A percentile compares a stretch with the other conserved stretches of the same genome.
phyloP scores from a whole-genome alignment of 148 eudicot genomes.

The Limonium bicolor region DNA sequence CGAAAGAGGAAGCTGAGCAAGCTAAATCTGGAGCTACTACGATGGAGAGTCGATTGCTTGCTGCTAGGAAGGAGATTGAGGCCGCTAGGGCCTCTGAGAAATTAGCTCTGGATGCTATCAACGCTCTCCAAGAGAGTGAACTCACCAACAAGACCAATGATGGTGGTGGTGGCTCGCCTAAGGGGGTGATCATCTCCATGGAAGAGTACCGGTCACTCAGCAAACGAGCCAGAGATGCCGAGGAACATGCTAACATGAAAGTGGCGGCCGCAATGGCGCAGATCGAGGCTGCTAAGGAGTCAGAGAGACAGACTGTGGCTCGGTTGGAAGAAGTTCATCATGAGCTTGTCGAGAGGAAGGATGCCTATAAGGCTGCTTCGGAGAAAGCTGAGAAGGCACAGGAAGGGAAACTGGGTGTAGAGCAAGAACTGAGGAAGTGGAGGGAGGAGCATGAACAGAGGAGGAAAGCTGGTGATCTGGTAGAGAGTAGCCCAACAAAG shows the following conservation, averaged over 20 bases:
- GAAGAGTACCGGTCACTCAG: constrained; percentile 88
- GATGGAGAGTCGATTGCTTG: constrained; percentile 53
- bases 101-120: constrained; percentile 69
- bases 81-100: constrained; percentile 85
- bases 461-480: constrained; percentile 35
- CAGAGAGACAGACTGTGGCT: constrained; percentile 41
- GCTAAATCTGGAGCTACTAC: constrained; percentile 77
- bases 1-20: constrained; percentile 66
- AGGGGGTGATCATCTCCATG: constrained; percentile 56
- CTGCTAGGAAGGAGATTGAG: constrained; percentile 82
- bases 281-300: constrained; percentile 64
- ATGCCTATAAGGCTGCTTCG: constrained; percentile 40
- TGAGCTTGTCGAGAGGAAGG: constrained; percentile 42
- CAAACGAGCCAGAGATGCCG: constrained; percentile 76
- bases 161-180: constrained; percentile 23
- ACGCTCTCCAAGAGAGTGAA: constrained; percentile 70
- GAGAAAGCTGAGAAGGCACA: constrained; percentile 70
- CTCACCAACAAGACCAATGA: constrained; percentile 22
- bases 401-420: constrained; percentile 77
- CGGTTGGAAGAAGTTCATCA: constrained; percentile 44
- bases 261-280: constrained; percentile 51
- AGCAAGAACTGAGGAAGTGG: constrained; percentile 85
- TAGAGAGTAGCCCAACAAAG: constrained; percentile 23
- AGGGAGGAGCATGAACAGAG: constrained; percentile 74
- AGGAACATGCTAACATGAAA: constrained; percentile 61